Evolutionary conservation across 2,329 filamentous ascomycete genomes (phyloP), one percentile per base, ranked within the genome.

Genomic region (Albifimbria verrucaria): DNA sequence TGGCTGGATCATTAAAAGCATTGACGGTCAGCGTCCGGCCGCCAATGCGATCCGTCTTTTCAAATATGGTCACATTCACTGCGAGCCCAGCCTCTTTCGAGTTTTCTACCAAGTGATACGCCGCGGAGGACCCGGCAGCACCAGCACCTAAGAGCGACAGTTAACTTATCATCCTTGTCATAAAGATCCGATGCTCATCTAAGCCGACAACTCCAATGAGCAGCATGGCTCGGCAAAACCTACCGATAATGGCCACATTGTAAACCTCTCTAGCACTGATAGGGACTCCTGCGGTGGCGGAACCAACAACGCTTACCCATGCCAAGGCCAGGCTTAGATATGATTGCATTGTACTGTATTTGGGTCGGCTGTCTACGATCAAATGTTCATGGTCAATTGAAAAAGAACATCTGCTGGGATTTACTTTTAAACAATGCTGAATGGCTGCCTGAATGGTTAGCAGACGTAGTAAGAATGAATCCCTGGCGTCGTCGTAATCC

Each of bases 21-120:
- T 92, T 77, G 18, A 96, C 88, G 1, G 92, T 97, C 25, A 92
- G 89, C 7, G 89, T 89, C 23, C 94, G 89, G 9, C 94, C 94
- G 25, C 94, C 94, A 43, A 97, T 79, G 60, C 86, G 90, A 26
- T 76, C 69, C 17, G 84, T 85, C 60, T 87, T 88, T 65, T 99
- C 94, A 68, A 93, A 97, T 24, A 99, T 77, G 21, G 92, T 96
- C 62, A 97, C 87, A 59, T 96, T 88, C 54, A 93, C 66, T 2
- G 78, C 73, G 18, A 88, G 69, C 18, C 74, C 75, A n/a, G 78
- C 76, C 53, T 82, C 72, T 4, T 81, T 72, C 21, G 90, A 88
- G 68, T 86, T 92, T 63, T 87, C 83, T 39, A 80, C 79, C 46
- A 99, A 77, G 64, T 93, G 85, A 70, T 94, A 96, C 1, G 94